A percentile compares a stretch with the other conserved stretches of the same genome.
Evolutionary conservation across 116 monocot genomes (phyloP).

Genomic region (Zostera marina): DNA sequence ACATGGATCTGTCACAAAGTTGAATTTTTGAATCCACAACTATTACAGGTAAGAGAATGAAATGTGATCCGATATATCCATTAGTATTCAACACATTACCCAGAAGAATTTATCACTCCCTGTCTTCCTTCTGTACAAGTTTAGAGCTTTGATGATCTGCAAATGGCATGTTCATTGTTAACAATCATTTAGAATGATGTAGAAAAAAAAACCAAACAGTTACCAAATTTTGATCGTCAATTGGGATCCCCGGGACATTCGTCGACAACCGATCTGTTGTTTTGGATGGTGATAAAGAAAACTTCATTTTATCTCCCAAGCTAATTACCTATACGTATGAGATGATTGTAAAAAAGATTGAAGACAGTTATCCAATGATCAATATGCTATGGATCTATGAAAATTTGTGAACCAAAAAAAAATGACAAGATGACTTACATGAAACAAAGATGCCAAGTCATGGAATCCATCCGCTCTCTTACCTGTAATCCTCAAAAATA

Average conservation of each 20-base stretch:
- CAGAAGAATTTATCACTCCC: slow-evolving; percentile 80
- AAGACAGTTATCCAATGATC: too few relatives aligned
- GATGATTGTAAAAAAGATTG: too few relatives aligned
- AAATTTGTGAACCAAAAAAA: too few relatives aligned
- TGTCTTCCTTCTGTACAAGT: slow-evolving; percentile 87
- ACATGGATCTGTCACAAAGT: slow-evolving; percentile 59
- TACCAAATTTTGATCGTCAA: slow-evolving; percentile 93
- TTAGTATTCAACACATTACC: slow-evolving; percentile 26
- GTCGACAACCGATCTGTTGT: slow-evolving; percentile 63
- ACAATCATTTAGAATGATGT: too few relatives aligned
- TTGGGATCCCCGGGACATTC: slow-evolving; percentile 71
- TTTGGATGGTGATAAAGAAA: slow-evolving; percentile 81
- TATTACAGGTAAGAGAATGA: not conserved
- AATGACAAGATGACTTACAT: slow-evolving; percentile 29
- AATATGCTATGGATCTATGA: too few relatives aligned
- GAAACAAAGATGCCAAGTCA: slow-evolving; percentile 95
- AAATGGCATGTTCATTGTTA: not conserved
- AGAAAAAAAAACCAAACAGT: not conserved
- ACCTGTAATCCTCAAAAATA: slow-evolving; percentile 84
- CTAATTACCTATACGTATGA: slow-evolving; percentile 55
- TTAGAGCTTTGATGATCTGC: slow-evolving; percentile 94
- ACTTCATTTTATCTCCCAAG: slow-evolving; percentile 92
- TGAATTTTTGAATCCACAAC: not conserved
- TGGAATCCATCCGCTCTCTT: slow-evolving; percentile 93
- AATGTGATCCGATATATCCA: not conserved